Evolutionary conservation across 2,329 filamentous ascomycete species (phyloP), one percentile per base, ranked within the genome.

Genomic region (Aspergillus sp.): DNA sequence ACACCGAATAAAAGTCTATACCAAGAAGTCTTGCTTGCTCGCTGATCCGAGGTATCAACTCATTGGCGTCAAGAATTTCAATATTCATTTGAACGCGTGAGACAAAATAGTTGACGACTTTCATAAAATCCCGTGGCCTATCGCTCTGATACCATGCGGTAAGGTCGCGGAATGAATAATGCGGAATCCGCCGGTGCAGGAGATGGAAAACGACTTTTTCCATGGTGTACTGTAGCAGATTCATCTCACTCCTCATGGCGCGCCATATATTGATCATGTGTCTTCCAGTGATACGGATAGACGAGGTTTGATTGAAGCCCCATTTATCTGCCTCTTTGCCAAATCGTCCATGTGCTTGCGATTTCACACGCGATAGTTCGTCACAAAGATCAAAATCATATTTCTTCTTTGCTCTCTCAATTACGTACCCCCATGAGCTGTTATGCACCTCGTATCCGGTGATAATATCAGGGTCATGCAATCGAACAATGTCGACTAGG

Each of bases 241-340:
- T 96, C 27, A 99, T 77, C 74, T 97, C 93, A n/a, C 88, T 86
- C 57, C 91, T 85, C 93, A 99, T 97, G 0, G 93, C 92, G 66
- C 93, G 85, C 92, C 95, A 98, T 46, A 98, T 90, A 66, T 98
- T 98, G 77, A 99, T 93, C 82, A 96, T 91, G 70, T 98, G 93
- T 60, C 95, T 84, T 5, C 95, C 95, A 0, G 93, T 97, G n/a
- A 99, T 85, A 56, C 87, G 87, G 64, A 98, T 92, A 3, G 91
- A 93, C 2, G 92, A 96, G 0, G 93, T 96, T 54, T 93, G 92
- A 62, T 91, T 95, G 78, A 96, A 96, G 0, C 93, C 93, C 93
- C 93, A 98, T 63, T 86, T 84, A 72, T 97, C 93, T 50, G 86
- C 87, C 23, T 96, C 90, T 72, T 91, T 96, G 19, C 91, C 91